A percentile compares a stretch with the other conserved stretches of the same genome.
Evolutionary conservation across 2,329 filamentous ascomycete genomes (phyloP).

Genomic region (Zarea fungicola): DNA sequence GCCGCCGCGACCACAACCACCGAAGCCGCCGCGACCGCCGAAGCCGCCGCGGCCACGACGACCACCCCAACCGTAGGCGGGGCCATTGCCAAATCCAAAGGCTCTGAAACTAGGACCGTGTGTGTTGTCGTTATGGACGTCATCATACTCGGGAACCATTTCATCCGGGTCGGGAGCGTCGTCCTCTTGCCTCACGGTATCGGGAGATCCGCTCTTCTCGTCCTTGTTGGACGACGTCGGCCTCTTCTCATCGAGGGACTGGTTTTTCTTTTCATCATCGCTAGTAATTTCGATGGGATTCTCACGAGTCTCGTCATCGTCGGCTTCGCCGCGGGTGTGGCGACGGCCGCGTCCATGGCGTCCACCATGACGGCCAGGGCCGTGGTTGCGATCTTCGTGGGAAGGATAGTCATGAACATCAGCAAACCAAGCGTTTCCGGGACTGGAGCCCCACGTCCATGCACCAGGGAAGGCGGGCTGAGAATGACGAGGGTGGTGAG

Average conservation of each 20-base stretch:
- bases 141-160: conserved; percentile 27
- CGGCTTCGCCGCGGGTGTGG: conserved; percentile 14
- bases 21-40: conserved; percentile 17
- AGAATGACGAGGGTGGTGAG: conserved; percentile 12
- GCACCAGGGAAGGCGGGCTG: conserved; percentile 19
- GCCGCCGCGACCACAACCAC: conserved; percentile 15
- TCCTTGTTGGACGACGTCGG: conserved; percentile 17
- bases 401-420: conserved; percentile 12
- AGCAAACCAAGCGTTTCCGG: not conserved
- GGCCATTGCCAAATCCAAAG: conserved; percentile 17
- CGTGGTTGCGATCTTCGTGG: not conserved
- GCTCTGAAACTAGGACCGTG: conserved; percentile 17
- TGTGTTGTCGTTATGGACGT: not conserved
- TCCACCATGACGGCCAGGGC: conserved; percentile 15
- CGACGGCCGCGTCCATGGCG: conserved; percentile 13
- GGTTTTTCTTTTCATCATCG: conserved; percentile 19
- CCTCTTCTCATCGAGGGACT: conserved; percentile 20
- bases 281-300: conserved; percentile 18
- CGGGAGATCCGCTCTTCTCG: conserved; percentile 31
- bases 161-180: conserved; percentile 29
- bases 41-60: conserved; percentile 18
- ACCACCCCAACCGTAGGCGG: conserved; percentile 17
- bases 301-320: conserved; percentile 17
- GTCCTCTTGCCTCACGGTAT: conserved; percentile 23
- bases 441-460: conserved; percentile 8